Percentiles rank a stretch among this genome's conserved stretches.
Evolutionary conservation across 495 filamentous ascomycete genomes (phyloP).

Genomic region (Daldinia decipiens): DNA sequence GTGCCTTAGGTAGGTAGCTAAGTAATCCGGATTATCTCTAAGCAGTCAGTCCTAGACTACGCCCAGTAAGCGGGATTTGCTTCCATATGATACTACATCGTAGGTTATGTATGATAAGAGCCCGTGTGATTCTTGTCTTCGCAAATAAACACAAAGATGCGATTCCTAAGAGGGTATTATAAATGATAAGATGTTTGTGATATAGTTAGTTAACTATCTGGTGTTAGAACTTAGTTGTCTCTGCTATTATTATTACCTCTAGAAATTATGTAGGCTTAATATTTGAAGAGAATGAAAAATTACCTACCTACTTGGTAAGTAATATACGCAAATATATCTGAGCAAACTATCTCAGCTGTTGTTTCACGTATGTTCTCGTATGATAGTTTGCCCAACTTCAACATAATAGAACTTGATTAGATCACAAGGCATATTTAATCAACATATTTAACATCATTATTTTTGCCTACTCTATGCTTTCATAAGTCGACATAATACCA

Average conservation of each 20-base stretch:
- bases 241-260: too few species aligned
- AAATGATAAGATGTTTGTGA: too few species aligned
- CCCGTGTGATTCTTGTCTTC: neutral
- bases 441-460: neutral
- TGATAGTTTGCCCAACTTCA: too few species aligned
- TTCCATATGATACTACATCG: neutral
- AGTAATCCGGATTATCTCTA: neutral
- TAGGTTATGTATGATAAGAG: neutral
- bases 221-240: too few species aligned
- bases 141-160: too few species aligned
- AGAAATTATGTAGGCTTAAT: neutral
- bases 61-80: neutral
- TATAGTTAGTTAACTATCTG: too few species aligned
- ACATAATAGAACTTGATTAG: too few species aligned
- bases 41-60: neutral
- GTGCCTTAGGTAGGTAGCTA: too few species aligned
- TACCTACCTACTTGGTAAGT: too few species aligned
- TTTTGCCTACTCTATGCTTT: neutral
- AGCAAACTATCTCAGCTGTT: neutral
- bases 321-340: too few species aligned
- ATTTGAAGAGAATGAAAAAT: neutral
- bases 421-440: too few species aligned
- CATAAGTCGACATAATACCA: neutral
- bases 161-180: too few species aligned
- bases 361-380: neutral